Base-by-base conservation (phyloP, 768 basidiomycete species). In the Lactarius hatsudake region DNA sequence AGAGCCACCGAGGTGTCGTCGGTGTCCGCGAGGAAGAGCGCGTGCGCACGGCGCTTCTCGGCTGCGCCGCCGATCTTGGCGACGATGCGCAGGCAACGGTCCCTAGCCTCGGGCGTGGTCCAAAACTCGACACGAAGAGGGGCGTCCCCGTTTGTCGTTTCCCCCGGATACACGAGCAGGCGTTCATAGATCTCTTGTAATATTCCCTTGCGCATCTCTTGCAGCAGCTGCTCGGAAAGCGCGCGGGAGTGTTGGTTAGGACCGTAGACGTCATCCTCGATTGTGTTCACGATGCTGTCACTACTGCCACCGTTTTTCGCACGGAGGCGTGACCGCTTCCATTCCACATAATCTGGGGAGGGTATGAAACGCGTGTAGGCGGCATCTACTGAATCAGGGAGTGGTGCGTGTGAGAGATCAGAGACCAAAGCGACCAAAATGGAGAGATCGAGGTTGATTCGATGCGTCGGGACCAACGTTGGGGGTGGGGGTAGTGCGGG, bases 341-440 rank as follows among this genome's bases (percentile, higher is more conserved):
- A 89, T 66, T 85, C 83, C 12, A 83, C 77, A 66, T 88, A 86
- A 54, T 80, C 79, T 38, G 80, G 78, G 0, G 87, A 79, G 4
- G 88, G 85, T 12, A 86, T 80, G 72, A 93, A 96, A 5, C 90
- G 82, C 15, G 75, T 73, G 23, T 86, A 80, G 0, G 91, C 87
- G 40, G 87, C 88, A 17, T 84, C 82, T 0, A 81, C 70, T 0
- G 81, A 80, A 0, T 66, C 51, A 0, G 93, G 94, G 0, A 93
- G 79, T 1, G 82, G 80, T 0, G 87, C 80, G 75, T 95, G 93
- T 0, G 90, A 89, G 61, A 93, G 85, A 69, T 93, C 92, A 13
- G 91, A 93, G 53, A 91, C 83, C 34, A 95, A 82, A 0, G 94
- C 93, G 62, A 96, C 89, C 56, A 96, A 83, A 1, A 90, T 82